Base-by-base conservation (phyloP, 164 flowering plant species). In the Kalanchoe fedtschenkoi region DNA sequence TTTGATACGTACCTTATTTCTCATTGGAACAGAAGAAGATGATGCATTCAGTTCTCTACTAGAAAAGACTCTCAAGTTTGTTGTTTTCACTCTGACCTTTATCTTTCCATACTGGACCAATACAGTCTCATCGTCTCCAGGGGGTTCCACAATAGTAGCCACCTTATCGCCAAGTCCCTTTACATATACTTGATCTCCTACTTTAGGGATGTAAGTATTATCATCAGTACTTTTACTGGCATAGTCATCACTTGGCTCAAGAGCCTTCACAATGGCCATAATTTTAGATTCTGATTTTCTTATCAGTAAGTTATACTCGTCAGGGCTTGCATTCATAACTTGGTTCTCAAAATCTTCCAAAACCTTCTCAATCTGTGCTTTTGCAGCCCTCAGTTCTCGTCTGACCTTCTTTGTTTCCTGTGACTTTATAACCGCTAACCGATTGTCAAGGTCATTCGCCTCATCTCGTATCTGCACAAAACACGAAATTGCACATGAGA, bases 101-200 rank as follows among this genome's bases (percentile, higher is more conserved):
- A 91, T 71, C 67, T 89, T 89, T 61, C 95, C 91, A 69, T 73
- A 84, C 66, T 83, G 96, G 34, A 89, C 82, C 17, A 92, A 75
- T 62, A 80, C 73, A 9, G 77, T 80, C 24, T 68, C 86, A 74
- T 84, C 89, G 62, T 82, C 82, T 13, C 66, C 84, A 46, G 87
- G 75, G 51, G 77, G 74, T 80, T 89, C 95, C 67, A 85, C 79
- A 41, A 89, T 80, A 46, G 91, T 84, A 46, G 87, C 93, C 64
- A 83, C 51, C 78, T 88, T 89, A 66, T 73, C 65, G 65, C 96
- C 88, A 51, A 87, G 74, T 58, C 82, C 80, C 64, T 66, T 78
- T 14, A 89, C 79, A 72, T 39, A 73, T 63, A 92, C 89, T 63
- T 78, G 80, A 38, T 92, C 95, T 34, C 98, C 97, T 57, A 70